Evolutionary conservation across 495 filamentous ascomycete genomes (phyloP), one percentile per base, ranked within the genome.

Genomic region (Hamigera avellanea): DNA sequence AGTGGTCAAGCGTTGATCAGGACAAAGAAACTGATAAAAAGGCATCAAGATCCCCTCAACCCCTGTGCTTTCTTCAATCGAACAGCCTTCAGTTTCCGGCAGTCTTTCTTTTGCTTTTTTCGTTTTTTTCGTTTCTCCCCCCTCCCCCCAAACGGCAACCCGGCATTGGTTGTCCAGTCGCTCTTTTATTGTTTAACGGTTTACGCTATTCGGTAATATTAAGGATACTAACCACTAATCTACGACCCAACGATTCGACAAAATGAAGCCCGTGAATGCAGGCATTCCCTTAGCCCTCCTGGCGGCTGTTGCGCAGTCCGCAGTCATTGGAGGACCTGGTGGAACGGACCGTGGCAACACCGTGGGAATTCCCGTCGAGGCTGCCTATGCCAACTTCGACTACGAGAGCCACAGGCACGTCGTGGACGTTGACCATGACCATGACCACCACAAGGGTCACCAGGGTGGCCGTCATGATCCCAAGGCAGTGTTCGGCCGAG

Each of bases 81-180:
- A 23, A 9, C 21, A 23, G 21, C 21, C 21, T 23, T 23, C 21
- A 9, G 21, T 30, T 15, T 30, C 28, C 28, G n/a, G 28, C 28
- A 30, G 28, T 30, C 28, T 15, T 13, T 30, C 28, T 6, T 30
- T 30, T 6, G 14, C 21, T 23, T 23, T 23, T 23, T 23, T 4
- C 21, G 21, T 9, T 30, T 13, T 6, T 13, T 15, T 30, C 5
- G 4, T 12, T 12, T 15, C 28, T 15, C n/a, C 14, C 28, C 28
- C 28, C 28, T 12, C 14, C 14, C 28, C n/a, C 14, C 28, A 30
- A 30, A 6, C 6, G 28, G n/a, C 28, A 30, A 15, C 28, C 28
- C 28, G 28, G 28, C 28, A 30, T 30, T 30, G 28, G 28, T 30
- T 30, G 28, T 30, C 28, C 5, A 30, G n/a, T 30, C 28, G n/a